Evolutionary conservation across 305 asterid genomes (phyloP), one percentile per base, ranked within the genome.

Genomic region (Fraxinus floribunda): DNA sequence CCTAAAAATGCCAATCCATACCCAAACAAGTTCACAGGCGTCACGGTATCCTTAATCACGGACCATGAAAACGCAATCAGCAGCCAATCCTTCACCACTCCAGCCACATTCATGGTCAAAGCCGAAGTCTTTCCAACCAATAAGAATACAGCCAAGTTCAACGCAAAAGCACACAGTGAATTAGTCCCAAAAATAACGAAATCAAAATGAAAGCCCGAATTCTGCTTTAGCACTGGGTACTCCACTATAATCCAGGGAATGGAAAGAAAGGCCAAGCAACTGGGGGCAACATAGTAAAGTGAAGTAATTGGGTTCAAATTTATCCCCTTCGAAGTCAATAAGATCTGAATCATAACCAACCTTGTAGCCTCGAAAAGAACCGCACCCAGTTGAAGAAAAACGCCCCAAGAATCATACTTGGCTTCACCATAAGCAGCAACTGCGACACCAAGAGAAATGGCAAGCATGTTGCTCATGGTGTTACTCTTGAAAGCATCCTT

Each of bases 361-460:
- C 95, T 84, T 6, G 97, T 93, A 0, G 97, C 97, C 83, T 93
- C 97, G 70, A 93, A 90, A 0, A 68, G 90, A 22, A 93, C 94
- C 60, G 95, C 91, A 32, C 91, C 89, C 13, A 93, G 83, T 78
- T 93, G 97, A 16, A 93, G 87, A 9, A 89, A 39, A 16, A 93
- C 97, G 1, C 97, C 97, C 89, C 89, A 90, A 11, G 92, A 79
- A 72, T 91, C 94, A 88, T 87, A 93, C 57, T 89, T 90, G 0
- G 94, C 92, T 83, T 93, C 97, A 35, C 97, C 97, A 77, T 90
- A 93, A 22, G 97, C 97, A 46, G 97, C 97, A 41, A 93, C 85
- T 1, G 90, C 92, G 7, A 93, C 95, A n/a, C 97, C 97, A 74
- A 89, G 72, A n/a, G 97, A 93, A 60, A 93, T 90, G 4, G 94